Evolutionary conservation across 768 basidiomycete genomes (phyloP), one percentile per base, ranked within the genome.

Genomic region (Psilocybe tampanensis): DNA sequence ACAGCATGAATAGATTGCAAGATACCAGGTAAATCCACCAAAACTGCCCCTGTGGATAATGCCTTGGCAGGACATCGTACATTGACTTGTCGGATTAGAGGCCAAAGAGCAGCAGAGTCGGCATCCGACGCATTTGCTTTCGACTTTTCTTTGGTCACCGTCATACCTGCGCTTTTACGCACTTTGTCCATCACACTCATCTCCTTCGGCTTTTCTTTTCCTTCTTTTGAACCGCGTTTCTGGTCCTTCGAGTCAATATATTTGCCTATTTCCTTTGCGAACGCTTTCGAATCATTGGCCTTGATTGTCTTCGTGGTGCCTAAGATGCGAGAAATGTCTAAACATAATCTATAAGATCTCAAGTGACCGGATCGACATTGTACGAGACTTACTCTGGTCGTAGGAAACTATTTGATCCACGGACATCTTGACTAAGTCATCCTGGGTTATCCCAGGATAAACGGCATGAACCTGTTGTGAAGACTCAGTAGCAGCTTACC

Each of bases 221-320:
- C 68, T 36, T 73, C 71, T 56, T 80, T 76, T 56, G 81, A 77
- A 59, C 81, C 76, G 11, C 80, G 76, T 52, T 80, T 82, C 58
- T 81, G 82, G 56, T 88, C 83, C 64, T 85, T 86, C 1, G 84
- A 86, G 63, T 86, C 85, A 50, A 87, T 84, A 59, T 85, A 88
- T 59, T 81, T 83, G n/a, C 70, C 77, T 36, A 88, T 85, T 62
- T 83, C 79, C 61, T 77, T 73, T 0, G 75, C 74, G 55, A 88
- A 87, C 1, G 65, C 63, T 62, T 80, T 80, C 5, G 85, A 83
- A 62, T 85, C 74, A 22, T 69, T 74, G 9, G 82, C 76, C 8
- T 65, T 62, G 34, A 88, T 81, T 15, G 74, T 80, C 68, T 85
- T 83, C 19, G 76, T 83, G 0, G 76, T 74, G 17, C 86, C 86